Conservation (phyloP, 2,329 filamentous ascomycete species). For the Cytospora mali region DNA sequence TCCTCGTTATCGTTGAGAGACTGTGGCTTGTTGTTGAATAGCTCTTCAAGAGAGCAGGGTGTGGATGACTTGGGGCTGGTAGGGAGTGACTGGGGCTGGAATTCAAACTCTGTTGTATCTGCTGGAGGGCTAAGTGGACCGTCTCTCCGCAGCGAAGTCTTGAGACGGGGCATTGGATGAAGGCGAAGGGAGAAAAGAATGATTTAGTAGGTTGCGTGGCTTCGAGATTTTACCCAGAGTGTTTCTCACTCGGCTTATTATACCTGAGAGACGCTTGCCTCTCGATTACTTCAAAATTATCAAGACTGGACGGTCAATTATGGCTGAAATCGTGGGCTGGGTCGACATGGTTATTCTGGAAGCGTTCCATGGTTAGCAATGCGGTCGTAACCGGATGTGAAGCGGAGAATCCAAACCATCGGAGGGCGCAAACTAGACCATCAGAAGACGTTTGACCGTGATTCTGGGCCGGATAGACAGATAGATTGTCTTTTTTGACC, state of each 20-base stretch:
- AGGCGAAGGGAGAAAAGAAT: conserved; percentile 3
- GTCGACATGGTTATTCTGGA: conserved; percentile 10
- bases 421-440: not conserved
- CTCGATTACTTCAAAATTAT: conserved; percentile 17
- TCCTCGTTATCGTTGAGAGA: not conserved
- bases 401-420: conserved; percentile 12
- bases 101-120: conserved; percentile 13
- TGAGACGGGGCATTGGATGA: conserved; percentile 20
- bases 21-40: not conserved
- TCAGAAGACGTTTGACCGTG: not conserved
- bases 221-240: not conserved
- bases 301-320: not conserved
- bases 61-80: conserved; percentile 4
- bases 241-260: conserved; percentile 21
- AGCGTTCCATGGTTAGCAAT: conserved; percentile 12
- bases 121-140: conserved; percentile 13
- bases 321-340: conserved; percentile 12
- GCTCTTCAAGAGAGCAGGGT: conserved; percentile 11
- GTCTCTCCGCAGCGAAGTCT: conserved; percentile 21
- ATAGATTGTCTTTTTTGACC: conserved; percentile 6
- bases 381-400: conserved; percentile 19
- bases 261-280: conserved; percentile 19
- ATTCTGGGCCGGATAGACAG: not conserved
- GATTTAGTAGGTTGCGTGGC: conserved; percentile 15
- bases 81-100: conserved; percentile 1